Evolutionary conservation across 2,329 filamentous ascomycete species (phyloP).

Genomic region (Neofusicoccum sp.): DNA sequence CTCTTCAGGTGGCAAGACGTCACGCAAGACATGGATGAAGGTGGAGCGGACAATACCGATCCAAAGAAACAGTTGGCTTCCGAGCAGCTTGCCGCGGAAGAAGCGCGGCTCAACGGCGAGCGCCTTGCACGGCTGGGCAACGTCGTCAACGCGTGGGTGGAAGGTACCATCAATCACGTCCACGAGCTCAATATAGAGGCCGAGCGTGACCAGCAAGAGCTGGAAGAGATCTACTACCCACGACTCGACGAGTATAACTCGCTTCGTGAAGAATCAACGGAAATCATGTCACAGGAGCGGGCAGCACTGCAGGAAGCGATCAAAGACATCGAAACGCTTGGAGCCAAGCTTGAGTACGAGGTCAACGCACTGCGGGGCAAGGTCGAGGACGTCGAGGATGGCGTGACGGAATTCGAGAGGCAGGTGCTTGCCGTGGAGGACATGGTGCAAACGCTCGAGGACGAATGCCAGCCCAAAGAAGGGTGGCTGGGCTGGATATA

Average conservation of each 20-base stretch:
- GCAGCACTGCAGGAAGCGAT: slow-evolving; percentile 69
- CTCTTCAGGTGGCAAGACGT: slow-evolving; percentile 67
- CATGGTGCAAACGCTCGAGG: slow-evolving; percentile 55
- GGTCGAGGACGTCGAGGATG: slow-evolving; percentile 84
- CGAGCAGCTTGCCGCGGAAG: slow-evolving; percentile 50
- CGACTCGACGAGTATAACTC: slow-evolving; percentile 70
- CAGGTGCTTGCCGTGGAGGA: slow-evolving; percentile 55
- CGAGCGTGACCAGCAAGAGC: slow-evolving; percentile 63
- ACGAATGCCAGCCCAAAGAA: slow-evolving; percentile 52
- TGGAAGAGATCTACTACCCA: slow-evolving; percentile 69
- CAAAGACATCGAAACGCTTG: slow-evolving; percentile 77
- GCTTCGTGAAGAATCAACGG: slow-evolving; percentile 67
- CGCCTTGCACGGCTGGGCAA: slow-evolving; percentile 56
- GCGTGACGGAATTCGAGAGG: slow-evolving; percentile 75
- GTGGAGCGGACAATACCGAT: slow-evolving; percentile 36
- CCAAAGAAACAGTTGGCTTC: slow-evolving; percentile 37
- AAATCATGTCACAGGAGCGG: slow-evolving; percentile 70
- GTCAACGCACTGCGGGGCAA: slow-evolving; percentile 77
- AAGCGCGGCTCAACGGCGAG: slow-evolving; percentile 59
- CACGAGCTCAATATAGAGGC: slow-evolving; percentile 64
- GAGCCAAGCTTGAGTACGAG: slow-evolving; percentile 90
- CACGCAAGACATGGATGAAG: slow-evolving; percentile 34
- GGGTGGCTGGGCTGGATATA: slow-evolving; percentile 38
- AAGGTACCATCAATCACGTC: slow-evolving; percentile 59
- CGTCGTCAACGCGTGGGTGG: slow-evolving; percentile 64